These are phyloP conservation scores for Trichoderma gamsii DNA, from an alignment of 495 filamentous ascomycete species.

Conservation along the genomic window DNA sequence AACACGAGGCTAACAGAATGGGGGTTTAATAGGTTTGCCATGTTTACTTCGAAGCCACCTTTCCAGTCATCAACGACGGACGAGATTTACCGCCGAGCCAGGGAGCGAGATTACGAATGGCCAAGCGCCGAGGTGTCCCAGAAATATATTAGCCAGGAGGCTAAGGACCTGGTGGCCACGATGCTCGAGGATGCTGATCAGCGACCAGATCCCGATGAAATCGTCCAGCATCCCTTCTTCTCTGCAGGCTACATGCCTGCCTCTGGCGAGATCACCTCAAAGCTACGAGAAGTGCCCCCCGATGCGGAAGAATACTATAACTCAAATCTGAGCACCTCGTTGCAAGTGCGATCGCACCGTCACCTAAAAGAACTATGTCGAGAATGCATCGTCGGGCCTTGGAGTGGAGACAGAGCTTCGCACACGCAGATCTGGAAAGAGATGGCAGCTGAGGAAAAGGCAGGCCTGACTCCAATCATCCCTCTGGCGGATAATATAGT, in stretches of 20 bases:
- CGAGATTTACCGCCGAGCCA: constrained; percentile 75
- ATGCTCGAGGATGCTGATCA: constrained; percentile 69
- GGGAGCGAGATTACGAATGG: constrained; percentile 70
- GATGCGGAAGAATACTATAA: constrained; percentile 39
- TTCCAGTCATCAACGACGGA: constrained; percentile 83
- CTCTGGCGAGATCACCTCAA: constrained; percentile 42
- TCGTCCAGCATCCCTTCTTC: constrained; percentile 81
- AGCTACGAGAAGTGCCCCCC: constrained; percentile 45
- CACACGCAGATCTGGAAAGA: constrained; percentile 61
- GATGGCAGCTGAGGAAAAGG: constrained; percentile 63
- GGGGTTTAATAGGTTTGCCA: constrained; percentile 56
- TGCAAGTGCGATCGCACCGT: constrained; percentile 29
- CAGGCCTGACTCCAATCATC: constrained; percentile 61
- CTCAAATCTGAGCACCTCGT: constrained; percentile 16
- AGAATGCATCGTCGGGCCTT: constrained; percentile 46
- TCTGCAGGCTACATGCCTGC: constrained; percentile 54
- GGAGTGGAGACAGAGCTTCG: constrained; percentile 32
- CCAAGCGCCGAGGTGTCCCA: constrained; percentile 48
- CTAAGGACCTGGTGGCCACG: constrained; percentile 71
- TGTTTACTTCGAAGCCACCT: constrained; percentile 83
- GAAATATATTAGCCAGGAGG: constrained; percentile 51
- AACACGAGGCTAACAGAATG: constrained; percentile 19
- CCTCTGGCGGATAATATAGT: constrained; percentile 63
- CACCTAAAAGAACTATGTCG: constrained; percentile 38
- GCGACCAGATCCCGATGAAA: constrained; percentile 70